phyloP scores from a whole-genome alignment of 108 stramenopile species.

The Stephanodiscus minutulus region DNA sequence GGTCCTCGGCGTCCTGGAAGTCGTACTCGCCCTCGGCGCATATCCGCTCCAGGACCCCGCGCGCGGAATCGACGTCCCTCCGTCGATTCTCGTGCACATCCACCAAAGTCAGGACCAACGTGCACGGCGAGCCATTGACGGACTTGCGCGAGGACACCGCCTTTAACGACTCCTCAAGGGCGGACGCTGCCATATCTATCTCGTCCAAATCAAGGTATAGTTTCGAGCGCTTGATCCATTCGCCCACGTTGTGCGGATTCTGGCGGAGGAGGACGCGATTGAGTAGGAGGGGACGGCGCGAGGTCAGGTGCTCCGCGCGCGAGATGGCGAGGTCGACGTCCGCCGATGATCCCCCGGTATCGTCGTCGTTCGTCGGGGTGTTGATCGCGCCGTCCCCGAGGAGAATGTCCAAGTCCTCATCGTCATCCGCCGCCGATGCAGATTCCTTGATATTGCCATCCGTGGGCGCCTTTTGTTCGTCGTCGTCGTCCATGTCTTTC shows the following conservation, averaged over 20 bases:
- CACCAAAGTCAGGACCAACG: slow-evolving; percentile 83
- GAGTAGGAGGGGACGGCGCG: slow-evolving; percentile 91
- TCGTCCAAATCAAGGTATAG: slow-evolving; percentile 62
- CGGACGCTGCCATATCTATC: slow-evolving; percentile 57
- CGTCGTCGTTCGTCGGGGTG: slow-evolving; percentile 18
- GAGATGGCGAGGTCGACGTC: slow-evolving; percentile 94
- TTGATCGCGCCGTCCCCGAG: slow-evolving; percentile 36
- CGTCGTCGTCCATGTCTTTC: slow-evolving; percentile 36
- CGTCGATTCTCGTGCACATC: slow-evolving; percentile 81
- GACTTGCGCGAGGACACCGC: slow-evolving; percentile 68
- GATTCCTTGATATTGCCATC: not conserved
- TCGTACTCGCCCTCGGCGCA: slow-evolving; percentile 58
- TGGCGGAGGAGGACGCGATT: slow-evolving; percentile 94
- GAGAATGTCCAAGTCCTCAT: slow-evolving; percentile 71
- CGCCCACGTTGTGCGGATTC: slow-evolving; percentile 95
- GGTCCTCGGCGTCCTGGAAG: slow-evolving; percentile 87
- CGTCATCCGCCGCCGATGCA: slow-evolving; percentile 25
- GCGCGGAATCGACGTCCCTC: slow-evolving; percentile 75
- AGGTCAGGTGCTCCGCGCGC: slow-evolving; percentile 92
- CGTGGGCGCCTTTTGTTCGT: not conserved
- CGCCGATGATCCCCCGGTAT: slow-evolving; percentile 48
- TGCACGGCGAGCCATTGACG: slow-evolving; percentile 75
- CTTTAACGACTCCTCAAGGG: slow-evolving; percentile 78
- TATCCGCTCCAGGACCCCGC: slow-evolving; percentile 79
- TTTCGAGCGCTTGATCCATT: slow-evolving; percentile 94